Base-by-base conservation (phyloP, 1,139 yeast genomes). In the Yamadazyma sp. region DNA sequence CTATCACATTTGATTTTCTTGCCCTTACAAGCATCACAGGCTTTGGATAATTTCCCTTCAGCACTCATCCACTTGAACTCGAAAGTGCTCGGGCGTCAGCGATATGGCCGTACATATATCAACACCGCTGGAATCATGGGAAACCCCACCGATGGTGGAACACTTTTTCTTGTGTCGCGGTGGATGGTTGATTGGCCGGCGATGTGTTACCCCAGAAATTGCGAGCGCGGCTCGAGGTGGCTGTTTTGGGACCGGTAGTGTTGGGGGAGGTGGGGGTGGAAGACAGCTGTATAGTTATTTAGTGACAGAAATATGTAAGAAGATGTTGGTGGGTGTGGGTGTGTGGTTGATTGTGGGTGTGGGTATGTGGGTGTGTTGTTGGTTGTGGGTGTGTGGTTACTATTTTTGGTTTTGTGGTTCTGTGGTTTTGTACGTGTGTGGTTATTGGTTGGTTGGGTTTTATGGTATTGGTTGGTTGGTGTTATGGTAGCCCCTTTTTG, bases 1-100 rank as follows among this genome's bases (percentile, higher is more conserved):
- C 38, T 28, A 22, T 38, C 41, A 31, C 41, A 38, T 15, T 31
- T 34, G 28, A 34, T 26, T 24, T 38, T 38, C 24, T 34, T 33
- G 23, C 18, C 11, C 25, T 30, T 38, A 20, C 41, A 38, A 3
- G 38, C 31, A 34, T 38, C 41, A 31, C 41, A 38, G 20, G 27
- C 38, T 14, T 33, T 31, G n/a, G 41, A 34, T n/a, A 38, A 37
- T 33, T 34, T 34, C 10, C 20, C 33, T 31, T 30, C 42, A 5
- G 29, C n/a, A 27, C 20, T 28, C 31, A 28, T 28, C 26, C 12
- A 24, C 9, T 11, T 26, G 4, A 11, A n/a, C n/a, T n/a, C n/a
- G n/a, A n/a, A n/a, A n/a, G n/a, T n/a, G n/a, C n/a, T n/a, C n/a
- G n/a, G n/a, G n/a, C n/a, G n/a, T 20, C 8, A 5, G 27, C 14